Base-by-base conservation (phyloP, 1,284 basidiomycete species). In the Exsudoporus floridanus region DNA sequence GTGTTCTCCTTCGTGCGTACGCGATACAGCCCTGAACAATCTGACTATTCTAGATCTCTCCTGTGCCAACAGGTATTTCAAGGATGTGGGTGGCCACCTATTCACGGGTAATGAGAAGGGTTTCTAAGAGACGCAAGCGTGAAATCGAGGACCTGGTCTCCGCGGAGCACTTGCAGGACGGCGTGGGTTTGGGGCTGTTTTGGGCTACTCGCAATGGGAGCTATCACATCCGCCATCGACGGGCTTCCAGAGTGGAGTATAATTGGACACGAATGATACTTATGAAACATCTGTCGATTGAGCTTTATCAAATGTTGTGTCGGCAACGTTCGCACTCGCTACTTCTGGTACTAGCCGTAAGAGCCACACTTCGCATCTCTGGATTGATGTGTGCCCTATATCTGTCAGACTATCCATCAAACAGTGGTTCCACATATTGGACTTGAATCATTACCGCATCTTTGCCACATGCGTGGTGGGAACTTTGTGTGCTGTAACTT, bases 401-500 rank as follows among this genome's bases (percentile, higher is more conserved):
- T 64, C 47, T 51, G 48, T 59, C 43, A 34, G 34, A 31, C 41
- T 47, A 52, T 62, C 62, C 52, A 57, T 61, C 54, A 40, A 46
- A 50, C 23, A 51, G 25, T 36, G 27, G 19, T n/a, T 19, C 36
- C 28, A 34, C 34, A 27, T 44, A n/a, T 39, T 47, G 43, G 13
- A 44, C 35, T 50, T 39, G 45, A 7, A 50, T 63, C 45, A 57
- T 67, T 65, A 65, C 61, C 51, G 57, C 61, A 60, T 55, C 46
- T 46, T 50, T 57, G 43, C 47, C 59, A 59, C 53, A 45, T 49
- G 28, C 30, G 31, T 49, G 44, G 40, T 61, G 46, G 33, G 46
- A 55, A 56, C 47, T 59, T 51, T 59, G 56, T 58, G 58, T 63
- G 44, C 49, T 63, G 60, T 54, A 60, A 62, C 56, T 47, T 38